Evolutionary conservation across 192 early-diverging fungal species (phyloP), one percentile per base, ranked within the genome.

Genomic region (Podila verticillata): DNA sequence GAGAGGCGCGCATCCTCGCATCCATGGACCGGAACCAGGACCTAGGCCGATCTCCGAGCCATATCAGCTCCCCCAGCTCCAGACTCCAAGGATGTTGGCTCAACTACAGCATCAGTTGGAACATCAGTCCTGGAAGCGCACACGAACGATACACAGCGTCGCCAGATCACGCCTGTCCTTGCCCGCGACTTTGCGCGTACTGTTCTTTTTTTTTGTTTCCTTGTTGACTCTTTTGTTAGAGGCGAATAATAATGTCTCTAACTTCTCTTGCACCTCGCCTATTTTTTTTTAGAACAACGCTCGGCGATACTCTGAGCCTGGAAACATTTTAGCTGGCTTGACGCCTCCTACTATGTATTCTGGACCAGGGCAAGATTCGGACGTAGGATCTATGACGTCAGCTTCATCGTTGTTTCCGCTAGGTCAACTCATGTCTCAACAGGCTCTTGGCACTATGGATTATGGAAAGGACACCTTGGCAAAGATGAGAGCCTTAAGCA

Each of bases 291-390:
- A 70, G 62, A 57, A 63, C 7, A 61, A 54, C 32, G 36, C 49
- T 31, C 69, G 74, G 44, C 74, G 74, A 15, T 78, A 57, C 28
- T 78, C 74, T 28, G 74, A 78, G n/a, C 74, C 74, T 48, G 32
- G 49, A 22, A 65, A 36, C 22, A 32, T 44, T 15, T 44, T 56
- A 6, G 51, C 36, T 10, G 61, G 65, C 2, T 30, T 56, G 3
- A 26, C 39, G 8, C 19, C 1, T 63, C 2, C 61, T 44, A 0
- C 19, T 28, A n/a, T 12, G 35, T 24, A 63, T 15, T 9, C 7
- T n/a, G 26, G 30, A 20, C 22, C 61, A 44, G 58, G 5, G 9
- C 12, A 26, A 10, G 20, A 19, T 34, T 17, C 19, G 13, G 29
- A 19, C 8, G 17, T 15, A 17, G 39, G 39, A 44, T 44, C 1